phyloP scores from a whole-genome alignment of 169 alveolate species.

The Eimeria tenella region DNA sequence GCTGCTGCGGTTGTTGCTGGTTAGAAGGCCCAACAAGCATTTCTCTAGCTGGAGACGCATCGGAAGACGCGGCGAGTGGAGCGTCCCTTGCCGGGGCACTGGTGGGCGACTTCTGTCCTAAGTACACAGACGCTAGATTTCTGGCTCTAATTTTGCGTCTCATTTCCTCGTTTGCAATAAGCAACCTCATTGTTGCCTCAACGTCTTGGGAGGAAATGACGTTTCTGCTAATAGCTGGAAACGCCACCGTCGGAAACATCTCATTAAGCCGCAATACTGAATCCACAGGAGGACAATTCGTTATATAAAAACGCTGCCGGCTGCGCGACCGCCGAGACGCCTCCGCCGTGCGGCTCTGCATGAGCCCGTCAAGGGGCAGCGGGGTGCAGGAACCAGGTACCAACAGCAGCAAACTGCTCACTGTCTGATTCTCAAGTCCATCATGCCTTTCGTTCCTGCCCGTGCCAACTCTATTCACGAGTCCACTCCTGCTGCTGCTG shows the following conservation, averaged over 20 bases:
- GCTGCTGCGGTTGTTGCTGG: slow-evolving; percentile 11
- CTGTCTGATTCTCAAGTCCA: slow-evolving; percentile 25
- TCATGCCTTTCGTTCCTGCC: neutral
- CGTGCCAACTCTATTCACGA: neutral
- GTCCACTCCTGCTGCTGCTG: slow-evolving; percentile 54
- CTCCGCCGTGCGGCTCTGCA: slow-evolving; percentile 77
- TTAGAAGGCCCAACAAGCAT: neutral
- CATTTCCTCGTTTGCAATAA: slow-evolving; percentile 40
- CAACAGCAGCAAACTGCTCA: slow-evolving; percentile 59
- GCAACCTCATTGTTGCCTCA: slow-evolving; percentile 6
- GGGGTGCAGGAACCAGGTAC: slow-evolving; percentile 43
- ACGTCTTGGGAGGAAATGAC: slow-evolving; percentile 63
- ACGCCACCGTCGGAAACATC: slow-evolving; percentile 64
- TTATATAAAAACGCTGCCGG: slow-evolving; percentile 69
- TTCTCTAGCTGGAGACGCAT: neutral
- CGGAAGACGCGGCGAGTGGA: neutral
- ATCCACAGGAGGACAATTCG: slow-evolving; percentile 72
- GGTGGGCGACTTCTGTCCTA: neutral
- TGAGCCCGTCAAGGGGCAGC: slow-evolving; percentile 73
- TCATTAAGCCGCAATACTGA: slow-evolving; percentile 40
- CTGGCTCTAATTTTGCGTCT: slow-evolving; percentile 26
- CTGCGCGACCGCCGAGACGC: slow-evolving; percentile 75
- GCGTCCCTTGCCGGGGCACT: neutral
- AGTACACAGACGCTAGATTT: neutral
- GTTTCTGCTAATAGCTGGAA: slow-evolving; percentile 61